phyloP scores from a whole-genome alignment of 2,329 filamentous ascomycete species.

The Fusarium nematophilum region DNA sequence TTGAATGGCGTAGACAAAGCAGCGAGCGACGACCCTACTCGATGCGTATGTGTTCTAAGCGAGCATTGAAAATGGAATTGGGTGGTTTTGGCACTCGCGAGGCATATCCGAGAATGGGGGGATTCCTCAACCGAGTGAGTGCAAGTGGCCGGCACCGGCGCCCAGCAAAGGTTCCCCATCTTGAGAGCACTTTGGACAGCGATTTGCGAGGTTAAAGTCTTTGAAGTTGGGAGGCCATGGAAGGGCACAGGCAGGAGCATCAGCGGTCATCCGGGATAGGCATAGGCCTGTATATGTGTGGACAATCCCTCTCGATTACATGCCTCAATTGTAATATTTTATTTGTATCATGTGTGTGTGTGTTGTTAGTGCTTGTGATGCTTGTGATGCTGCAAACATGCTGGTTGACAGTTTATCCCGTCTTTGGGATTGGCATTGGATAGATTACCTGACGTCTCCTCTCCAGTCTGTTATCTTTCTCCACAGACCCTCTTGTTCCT shows the following conservation, averaged over 20 bases:
- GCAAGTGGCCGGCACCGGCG: slow-evolving; percentile 19
- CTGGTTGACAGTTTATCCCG: no score
- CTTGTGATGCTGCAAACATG: no score
- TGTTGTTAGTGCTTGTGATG: no score
- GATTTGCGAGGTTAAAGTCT: slow-evolving; percentile 17
- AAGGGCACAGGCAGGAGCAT: slow-evolving; percentile 7
- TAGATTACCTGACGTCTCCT: no score
- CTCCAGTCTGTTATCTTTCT: no score
- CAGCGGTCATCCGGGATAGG: slow-evolving; percentile 8
- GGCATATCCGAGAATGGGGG: slow-evolving; percentile 20
- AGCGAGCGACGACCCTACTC: slow-evolving; percentile 29
- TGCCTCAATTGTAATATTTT: slow-evolving; percentile 44
- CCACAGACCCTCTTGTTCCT: background rate
- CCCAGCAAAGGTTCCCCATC: slow-evolving; percentile 25
- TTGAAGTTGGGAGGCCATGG: slow-evolving; percentile 8
- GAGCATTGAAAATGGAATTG: slow-evolving; percentile 33
- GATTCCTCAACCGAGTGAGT: slow-evolving; percentile 19
- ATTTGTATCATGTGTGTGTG: slow-evolving; percentile 24
- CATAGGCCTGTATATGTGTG: slow-evolving; percentile 29
- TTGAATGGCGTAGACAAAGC: slow-evolving; percentile 12
- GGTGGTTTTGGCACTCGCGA: slow-evolving; percentile 20
- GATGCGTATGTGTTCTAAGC: slow-evolving; percentile 29
- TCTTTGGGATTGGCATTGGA: no score
- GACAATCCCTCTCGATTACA: slow-evolving; percentile 39
- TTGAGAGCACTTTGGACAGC: slow-evolving; percentile 22